Evolutionary conservation across 1,284 basidiomycete species (phyloP), one percentile per base, ranked within the genome.

Genomic region (Cryptococcus sp.): DNA sequence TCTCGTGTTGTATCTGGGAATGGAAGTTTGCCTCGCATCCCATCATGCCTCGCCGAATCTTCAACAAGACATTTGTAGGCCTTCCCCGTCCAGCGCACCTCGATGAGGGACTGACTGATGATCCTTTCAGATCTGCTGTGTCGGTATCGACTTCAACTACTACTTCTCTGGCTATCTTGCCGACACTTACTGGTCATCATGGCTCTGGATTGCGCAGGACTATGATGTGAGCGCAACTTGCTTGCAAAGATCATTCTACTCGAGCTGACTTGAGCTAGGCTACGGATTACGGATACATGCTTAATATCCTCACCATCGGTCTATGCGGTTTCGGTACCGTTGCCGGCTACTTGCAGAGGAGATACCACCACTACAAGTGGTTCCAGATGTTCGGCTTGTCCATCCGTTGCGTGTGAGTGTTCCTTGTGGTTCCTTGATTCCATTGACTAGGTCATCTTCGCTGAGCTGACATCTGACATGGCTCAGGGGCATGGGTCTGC

Each of bases 341-440:
- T 15, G 77, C 76, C 7, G 81, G 80, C 10, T 46, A 77, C 5
- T 61, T 79, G 44, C 67, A 74, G 60, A 66, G 76, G 22, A 75
- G 68, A 58, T 78, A 76, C 39, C 77, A 79, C 55, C 68, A 77
- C 3, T 82, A 78, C 78, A 80, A 80, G 68, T 69, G 64, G 39
- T 61, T 75, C 45, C 73, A 74, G 52, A 46, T 75, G 22, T 51
- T 54, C 13, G 72, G 72, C 43, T 53, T 73, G 5, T 60, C 54
- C 22, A 61, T 73, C 59, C 63, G 72, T 41, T 57, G 65, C 56
- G 58, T 75, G 63, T 65, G 49, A 54, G 55, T 60, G 22, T 8
- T 5, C 40, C n/a, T 34, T 4, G 6, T 16, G 15, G 25, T n/a
- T 34, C 47, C 34, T 25, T 17, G 34, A 25, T 26, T 46, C 37